These are phyloP conservation scores for Daucus carota DNA, from an alignment of 129 eudicot genomes.

Conservation along the genomic window DNA sequence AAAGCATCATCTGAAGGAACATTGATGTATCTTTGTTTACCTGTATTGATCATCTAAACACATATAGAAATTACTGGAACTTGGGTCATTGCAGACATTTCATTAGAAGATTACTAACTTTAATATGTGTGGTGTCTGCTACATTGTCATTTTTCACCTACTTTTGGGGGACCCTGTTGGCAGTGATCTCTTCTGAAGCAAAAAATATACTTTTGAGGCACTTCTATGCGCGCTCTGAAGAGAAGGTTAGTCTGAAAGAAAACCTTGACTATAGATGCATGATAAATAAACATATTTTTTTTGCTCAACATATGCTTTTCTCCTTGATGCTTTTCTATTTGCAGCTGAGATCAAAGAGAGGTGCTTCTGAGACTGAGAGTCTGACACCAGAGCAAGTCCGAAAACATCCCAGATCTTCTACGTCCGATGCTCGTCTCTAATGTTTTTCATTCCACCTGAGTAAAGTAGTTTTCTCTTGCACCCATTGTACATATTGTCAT, in stretches of 20 bases:
- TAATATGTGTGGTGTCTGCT: background rate
- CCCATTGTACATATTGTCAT: background rate
- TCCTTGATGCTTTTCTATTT: slow-evolving; percentile 9
- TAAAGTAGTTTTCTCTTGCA: background rate
- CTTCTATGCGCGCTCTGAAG: slow-evolving; percentile 63
- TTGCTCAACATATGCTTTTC: background rate
- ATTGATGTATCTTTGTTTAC: too few relatives aligned
- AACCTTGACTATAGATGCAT: background rate
- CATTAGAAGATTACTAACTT: background rate
- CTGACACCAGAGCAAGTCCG: slow-evolving; percentile 49
- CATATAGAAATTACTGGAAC: background rate
- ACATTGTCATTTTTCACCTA: background rate
- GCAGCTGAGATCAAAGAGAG: slow-evolving; percentile 74
- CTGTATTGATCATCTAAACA: background rate
- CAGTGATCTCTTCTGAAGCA: slow-evolving; percentile 61
- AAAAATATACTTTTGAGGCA: slow-evolving; percentile 65
- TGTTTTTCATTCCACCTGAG: background rate
- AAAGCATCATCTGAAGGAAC: background rate
- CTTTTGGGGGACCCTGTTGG: slow-evolving; percentile 13
- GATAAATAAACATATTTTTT: background rate
- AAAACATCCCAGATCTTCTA: slow-evolving; percentile 57
- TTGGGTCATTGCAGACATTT: background rate
- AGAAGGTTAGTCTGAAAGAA: slow-evolving; percentile 41
- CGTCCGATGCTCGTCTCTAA: slow-evolving; percentile 37
- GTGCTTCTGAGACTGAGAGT: slow-evolving; percentile 55